These are phyloP conservation scores for Diospyros lotus DNA, from an alignment of 148 eudicot species.

Conservation along the genomic window DNA sequence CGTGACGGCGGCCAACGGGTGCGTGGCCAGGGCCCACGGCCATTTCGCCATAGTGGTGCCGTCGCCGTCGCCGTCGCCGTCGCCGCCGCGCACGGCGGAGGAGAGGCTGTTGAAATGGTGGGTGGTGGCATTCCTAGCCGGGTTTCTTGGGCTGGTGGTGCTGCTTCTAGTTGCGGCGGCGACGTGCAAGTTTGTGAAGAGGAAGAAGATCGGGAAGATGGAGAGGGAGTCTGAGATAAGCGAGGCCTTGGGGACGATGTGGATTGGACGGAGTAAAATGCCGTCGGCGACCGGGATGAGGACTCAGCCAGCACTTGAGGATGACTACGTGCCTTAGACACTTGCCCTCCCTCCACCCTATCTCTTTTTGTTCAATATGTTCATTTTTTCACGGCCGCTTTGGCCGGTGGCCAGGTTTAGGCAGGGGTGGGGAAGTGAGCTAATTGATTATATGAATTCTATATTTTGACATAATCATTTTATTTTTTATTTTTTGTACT, in stretches of 20 bases:
- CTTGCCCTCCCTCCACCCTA: background rate
- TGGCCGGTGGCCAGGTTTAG: no score
- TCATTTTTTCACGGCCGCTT: background rate
- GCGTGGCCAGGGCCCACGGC: conserved; percentile 39
- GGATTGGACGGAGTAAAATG: conserved; percentile 66
- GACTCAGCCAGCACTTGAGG: conserved; percentile 65
- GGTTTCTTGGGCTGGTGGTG: conserved; percentile 35
- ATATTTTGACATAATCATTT: no score
- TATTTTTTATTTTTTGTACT: no score
- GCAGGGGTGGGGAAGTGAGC: no score
- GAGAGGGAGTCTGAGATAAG: conserved; percentile 49
- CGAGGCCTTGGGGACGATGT: conserved; percentile 45
- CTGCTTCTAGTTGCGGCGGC: conserved; percentile 21
- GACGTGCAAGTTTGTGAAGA: conserved; percentile 17
- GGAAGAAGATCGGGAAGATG: conserved; percentile 39
- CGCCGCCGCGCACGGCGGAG: conserved; percentile 14
- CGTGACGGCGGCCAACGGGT: conserved; percentile 31
- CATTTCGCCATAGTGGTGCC: conserved; percentile 54
- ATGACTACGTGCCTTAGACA: conserved; percentile 45
- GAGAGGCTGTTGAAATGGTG: conserved; percentile 43
- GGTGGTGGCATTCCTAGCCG: conserved; percentile 51
- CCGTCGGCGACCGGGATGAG: conserved; percentile 68
- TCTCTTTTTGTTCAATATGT: background rate
- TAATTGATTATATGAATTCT: no score
- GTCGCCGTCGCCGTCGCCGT: background rate